These are phyloP conservation scores for Leishmania major DNA, from an alignment of 208 protist species.

Conservation along the genomic window DNA sequence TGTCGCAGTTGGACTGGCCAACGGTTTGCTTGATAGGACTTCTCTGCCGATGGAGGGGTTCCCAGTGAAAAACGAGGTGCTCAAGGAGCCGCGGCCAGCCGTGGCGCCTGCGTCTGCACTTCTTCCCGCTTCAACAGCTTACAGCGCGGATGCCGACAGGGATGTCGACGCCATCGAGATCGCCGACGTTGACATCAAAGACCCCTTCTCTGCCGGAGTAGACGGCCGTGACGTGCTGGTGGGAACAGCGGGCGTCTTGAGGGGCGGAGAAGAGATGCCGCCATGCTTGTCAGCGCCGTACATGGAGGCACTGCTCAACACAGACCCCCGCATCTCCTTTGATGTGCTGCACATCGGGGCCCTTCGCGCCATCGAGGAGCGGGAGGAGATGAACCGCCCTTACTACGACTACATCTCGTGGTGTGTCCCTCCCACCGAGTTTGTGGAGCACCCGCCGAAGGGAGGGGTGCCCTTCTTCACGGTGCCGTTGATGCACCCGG, in stretches of 20 bases:
- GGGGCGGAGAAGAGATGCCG: constrained; percentile 19
- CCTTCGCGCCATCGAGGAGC: constrained; percentile 42
- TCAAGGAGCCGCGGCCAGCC: not conserved
- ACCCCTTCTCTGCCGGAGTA: not conserved
- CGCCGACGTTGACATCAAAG: not conserved
- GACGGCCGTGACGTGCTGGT: constrained; percentile 4
- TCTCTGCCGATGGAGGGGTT: not conserved
- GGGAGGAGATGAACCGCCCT: constrained; percentile 17
- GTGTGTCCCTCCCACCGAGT: constrained; percentile 13
- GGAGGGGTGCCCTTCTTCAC: constrained; percentile 10
- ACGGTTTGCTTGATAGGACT: not conserved
- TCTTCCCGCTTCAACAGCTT: not conserved
- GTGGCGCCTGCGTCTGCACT: not conserved
- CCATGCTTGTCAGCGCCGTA: constrained; percentile 30
- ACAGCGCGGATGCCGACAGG: not conserved
- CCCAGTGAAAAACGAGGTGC: not conserved
- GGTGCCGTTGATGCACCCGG: constrained; percentile 20
- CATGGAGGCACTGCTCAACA: constrained; percentile 59
- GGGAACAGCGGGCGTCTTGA: constrained; percentile 9
- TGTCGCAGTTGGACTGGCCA: not conserved
- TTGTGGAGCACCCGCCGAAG: not conserved
- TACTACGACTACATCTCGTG: constrained; percentile 17
- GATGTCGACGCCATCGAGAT: constrained; percentile 23
- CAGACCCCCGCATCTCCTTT: constrained; percentile 73
- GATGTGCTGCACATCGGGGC: constrained; percentile 66